These are phyloP conservation scores for Cnidoscolus chayamansa DNA, from an alignment of 441 rosid genomes.

Conservation along the genomic window DNA sequence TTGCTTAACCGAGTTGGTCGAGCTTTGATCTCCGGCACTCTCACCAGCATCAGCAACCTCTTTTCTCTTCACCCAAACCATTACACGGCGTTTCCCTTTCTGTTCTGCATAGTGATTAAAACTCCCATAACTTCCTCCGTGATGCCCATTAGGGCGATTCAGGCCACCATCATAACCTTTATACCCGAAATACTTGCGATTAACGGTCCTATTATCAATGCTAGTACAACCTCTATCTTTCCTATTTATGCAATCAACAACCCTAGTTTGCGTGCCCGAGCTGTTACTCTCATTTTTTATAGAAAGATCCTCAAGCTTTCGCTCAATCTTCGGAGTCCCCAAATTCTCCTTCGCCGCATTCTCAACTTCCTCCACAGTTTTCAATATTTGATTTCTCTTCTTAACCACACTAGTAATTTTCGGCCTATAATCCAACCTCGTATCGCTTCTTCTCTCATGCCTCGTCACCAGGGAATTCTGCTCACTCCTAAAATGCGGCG, in stretches of 20 bases:
- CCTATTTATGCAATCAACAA: neutral
- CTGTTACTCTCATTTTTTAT: neutral
- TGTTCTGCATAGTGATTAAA: neutral
- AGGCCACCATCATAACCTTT: neutral
- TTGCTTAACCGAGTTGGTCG: conserved; percentile 8
- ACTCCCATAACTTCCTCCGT: neutral
- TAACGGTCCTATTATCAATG: neutral
- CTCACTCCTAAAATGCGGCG: conserved; percentile 15
- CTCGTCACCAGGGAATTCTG: conserved; percentile 12
- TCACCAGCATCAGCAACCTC: conserved; percentile 27
- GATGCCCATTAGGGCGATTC: neutral
- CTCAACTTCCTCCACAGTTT: conserved; percentile 5
- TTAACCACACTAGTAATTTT: neutral
- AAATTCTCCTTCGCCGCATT: conserved; percentile 13
- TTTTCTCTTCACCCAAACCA: conserved; percentile 54
- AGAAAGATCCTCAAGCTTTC: conserved; percentile 11
- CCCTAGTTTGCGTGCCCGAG: neutral
- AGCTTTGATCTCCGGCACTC: conserved; percentile 14
- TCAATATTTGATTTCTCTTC: conserved; percentile 11
- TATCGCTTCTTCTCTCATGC: neutral
- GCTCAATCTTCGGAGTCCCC: conserved; percentile 20
- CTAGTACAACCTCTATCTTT: conserved; percentile 3
- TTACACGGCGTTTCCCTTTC: neutral
- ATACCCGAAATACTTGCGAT: neutral
- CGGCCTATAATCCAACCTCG: conserved; percentile 6